phyloP scores from a whole-genome alignment of 306 rosid genomes.

The Acmispon strigosus region DNA sequence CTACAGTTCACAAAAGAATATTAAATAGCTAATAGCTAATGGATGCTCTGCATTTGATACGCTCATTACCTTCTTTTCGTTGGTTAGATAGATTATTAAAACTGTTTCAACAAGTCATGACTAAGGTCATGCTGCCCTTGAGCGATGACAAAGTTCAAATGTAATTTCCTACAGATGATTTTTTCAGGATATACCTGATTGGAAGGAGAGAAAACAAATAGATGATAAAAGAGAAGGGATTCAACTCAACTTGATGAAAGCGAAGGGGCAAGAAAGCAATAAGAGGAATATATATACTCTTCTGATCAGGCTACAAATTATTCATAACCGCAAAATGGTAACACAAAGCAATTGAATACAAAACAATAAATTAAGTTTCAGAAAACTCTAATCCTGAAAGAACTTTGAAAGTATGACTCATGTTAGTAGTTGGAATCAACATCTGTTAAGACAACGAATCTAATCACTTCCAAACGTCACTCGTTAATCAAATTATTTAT shows the following conservation, averaged over 20 bases:
- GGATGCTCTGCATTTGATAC: not conserved
- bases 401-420: not conserved
- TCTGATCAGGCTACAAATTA: not conserved
- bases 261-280: not conserved
- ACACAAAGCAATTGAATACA: not conserved
- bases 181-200: not conserved
- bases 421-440: not conserved
- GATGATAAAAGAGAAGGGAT: not conserved
- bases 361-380: not conserved
- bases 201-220: not conserved
- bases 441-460: not conserved
- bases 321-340: not conserved
- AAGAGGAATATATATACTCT: not conserved
- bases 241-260: not conserved
- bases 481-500: not conserved
- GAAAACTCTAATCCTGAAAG: not conserved
- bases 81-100: not conserved
- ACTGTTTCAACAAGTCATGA: not conserved
- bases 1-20: not conserved
- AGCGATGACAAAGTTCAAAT: not conserved
- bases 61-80: not conserved
- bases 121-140: not conserved
- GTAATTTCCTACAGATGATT: not conserved
- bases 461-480: not conserved
- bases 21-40: not conserved